phyloP scores from a whole-genome alignment of 2,329 filamentous ascomycete species.

The Beauveria sp. region DNA sequence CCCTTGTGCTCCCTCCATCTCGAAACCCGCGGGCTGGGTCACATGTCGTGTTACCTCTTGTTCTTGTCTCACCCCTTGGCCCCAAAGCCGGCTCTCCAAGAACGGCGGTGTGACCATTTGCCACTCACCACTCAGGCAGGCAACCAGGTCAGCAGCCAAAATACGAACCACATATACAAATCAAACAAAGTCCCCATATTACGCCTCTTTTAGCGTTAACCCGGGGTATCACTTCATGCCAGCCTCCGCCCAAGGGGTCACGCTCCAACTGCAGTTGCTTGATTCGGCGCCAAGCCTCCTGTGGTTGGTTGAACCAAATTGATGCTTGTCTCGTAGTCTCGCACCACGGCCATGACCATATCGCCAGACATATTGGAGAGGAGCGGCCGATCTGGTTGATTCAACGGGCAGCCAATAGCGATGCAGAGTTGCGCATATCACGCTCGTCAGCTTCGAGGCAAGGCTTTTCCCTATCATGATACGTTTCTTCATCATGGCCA shows the following conservation, averaged over 20 bases:
- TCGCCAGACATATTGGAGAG: background rate
- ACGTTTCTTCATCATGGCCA: background rate
- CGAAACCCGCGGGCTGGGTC: background rate
- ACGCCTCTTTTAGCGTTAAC: slow-evolving; percentile 3
- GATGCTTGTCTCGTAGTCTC: background rate
- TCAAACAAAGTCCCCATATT: background rate
- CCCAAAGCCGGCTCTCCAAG: background rate
- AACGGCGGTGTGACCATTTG: slow-evolving; percentile 3
- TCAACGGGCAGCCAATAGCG: background rate
- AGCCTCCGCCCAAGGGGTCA: background rate
- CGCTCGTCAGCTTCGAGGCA: background rate
- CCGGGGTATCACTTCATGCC: background rate
- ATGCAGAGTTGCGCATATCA: background rate
- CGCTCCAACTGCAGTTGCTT: slow-evolving; percentile 3
- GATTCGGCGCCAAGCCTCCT: background rate
- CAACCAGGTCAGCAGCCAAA: slow-evolving; percentile 1
- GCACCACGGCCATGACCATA: background rate
- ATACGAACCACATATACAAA: background rate
- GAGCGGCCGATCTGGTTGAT: background rate
- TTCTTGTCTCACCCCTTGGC: background rate
- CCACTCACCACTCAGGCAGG: too few species aligned
- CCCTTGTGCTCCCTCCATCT: background rate
- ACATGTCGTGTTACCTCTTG: background rate
- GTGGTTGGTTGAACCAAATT: slow-evolving; percentile 6
- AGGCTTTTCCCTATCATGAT: background rate